Evolutionary conservation across 1,139 yeast genomes (phyloP).

Genomic region (Pichia sp.): DNA sequence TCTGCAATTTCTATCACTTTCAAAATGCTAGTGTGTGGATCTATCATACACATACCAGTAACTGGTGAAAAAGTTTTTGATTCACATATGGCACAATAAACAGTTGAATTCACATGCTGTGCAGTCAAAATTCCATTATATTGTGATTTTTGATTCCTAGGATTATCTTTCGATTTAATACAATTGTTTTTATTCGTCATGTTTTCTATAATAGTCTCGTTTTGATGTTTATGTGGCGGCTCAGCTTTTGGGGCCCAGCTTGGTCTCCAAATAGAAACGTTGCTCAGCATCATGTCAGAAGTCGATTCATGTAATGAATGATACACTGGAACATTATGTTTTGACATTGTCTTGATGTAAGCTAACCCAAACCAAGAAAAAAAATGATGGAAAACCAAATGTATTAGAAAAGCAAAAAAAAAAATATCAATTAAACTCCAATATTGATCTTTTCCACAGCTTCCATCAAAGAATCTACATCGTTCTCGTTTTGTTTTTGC

Average conservation of each 20-base stretch:
- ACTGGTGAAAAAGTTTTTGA: slow-evolving; percentile 29
- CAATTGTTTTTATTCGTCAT: background rate
- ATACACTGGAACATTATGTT: slow-evolving; percentile 1
- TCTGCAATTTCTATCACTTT: slow-evolving; percentile 34
- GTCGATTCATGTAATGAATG: slow-evolving; percentile 8
- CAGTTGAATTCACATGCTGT: slow-evolving; percentile 4
- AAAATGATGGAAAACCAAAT: slow-evolving; percentile 16
- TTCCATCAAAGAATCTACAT: slow-evolving; percentile 23
- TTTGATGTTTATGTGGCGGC: background rate
- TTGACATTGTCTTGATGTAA: background rate
- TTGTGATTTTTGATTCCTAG: slow-evolving; percentile 1
- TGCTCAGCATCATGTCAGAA: slow-evolving; percentile 1
- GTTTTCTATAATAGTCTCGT: background rate
- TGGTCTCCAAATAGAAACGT: slow-evolving; percentile 8
- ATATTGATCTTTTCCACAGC: slow-evolving; percentile 13
- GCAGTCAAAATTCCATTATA: slow-evolving; percentile 6
- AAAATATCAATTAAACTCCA: slow-evolving; percentile 5
- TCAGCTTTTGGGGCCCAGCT: slow-evolving; percentile 6
- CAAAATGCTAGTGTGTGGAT: slow-evolving; percentile 34
- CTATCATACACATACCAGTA: slow-evolving; percentile 36
- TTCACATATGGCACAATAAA: slow-evolving; percentile 28
- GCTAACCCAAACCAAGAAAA: background rate
- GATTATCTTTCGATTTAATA: background rate
- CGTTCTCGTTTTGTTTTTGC: background rate
- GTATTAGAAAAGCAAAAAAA: background rate